These are phyloP conservation scores for Backusella macrospora DNA, from an alignment of 192 early-diverging fungal species.

Conservation along the genomic window DNA sequence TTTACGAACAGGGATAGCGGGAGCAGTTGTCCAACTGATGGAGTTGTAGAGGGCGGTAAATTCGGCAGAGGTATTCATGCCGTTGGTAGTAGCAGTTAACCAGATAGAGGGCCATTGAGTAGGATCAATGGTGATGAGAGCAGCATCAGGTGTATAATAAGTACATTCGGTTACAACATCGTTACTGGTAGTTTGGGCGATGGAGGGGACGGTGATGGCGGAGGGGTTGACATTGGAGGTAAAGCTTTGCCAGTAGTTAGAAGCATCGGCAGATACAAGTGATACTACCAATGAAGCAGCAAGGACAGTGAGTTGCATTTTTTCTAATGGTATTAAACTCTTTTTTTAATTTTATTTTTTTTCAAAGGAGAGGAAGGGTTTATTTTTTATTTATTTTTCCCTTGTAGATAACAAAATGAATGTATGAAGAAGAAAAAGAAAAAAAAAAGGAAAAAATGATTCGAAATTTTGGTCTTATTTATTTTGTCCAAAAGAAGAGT, in stretches of 20 bases:
- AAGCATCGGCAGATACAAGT: not conserved
- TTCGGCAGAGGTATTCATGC: constrained; percentile 39
- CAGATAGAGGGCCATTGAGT: constrained; percentile 28
- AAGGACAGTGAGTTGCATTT: not conserved
- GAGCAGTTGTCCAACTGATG: constrained; percentile 43
- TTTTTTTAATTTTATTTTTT: not conserved
- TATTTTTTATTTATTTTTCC: no score
- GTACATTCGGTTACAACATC: constrained; percentile 20
- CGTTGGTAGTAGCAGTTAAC: constrained; percentile 24
- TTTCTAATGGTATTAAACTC: not conserved
- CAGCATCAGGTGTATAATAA: constrained; percentile 19
- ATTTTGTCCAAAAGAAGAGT: not conserved
- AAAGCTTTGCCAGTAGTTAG: constrained; percentile 16
- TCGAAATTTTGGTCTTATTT: not conserved
- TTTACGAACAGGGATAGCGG: constrained; percentile 34
- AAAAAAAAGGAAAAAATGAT: not conserved
- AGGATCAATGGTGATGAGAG: constrained; percentile 14
- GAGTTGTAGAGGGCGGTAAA: constrained; percentile 43
- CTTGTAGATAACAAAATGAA: not conserved
- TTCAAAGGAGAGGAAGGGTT: not conserved
- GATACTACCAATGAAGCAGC: not conserved
- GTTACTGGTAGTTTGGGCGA: constrained; percentile 25
- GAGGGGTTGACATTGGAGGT: constrained; percentile 14
- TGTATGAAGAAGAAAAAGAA: not conserved
- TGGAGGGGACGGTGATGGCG: constrained; percentile 19